Base-by-base conservation (phyloP, 768 basidiomycete genomes). In the Clitopilus hobsonii region DNA sequence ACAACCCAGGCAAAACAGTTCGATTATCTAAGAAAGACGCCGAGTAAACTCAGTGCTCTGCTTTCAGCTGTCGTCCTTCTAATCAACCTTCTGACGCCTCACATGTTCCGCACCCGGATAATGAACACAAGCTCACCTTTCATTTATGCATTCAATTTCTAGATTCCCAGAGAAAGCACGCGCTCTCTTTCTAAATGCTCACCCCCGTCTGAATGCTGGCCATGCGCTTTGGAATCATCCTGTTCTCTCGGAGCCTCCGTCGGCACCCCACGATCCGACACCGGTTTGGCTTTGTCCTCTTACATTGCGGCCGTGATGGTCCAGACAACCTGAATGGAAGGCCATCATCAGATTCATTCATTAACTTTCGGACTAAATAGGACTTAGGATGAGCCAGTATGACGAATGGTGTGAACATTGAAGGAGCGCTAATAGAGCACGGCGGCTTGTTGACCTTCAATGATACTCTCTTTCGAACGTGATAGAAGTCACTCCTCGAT, bases 71-170 rank as follows among this genome's bases (percentile, higher is more conserved):
- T 41, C 38, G n/a, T 23, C 53, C 45, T 45, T 45, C 41, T 23
- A 45, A 59, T 55, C 54, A 53, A 41, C 30, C 8, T n/a, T 58
- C 54, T 57, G 45, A 51, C 59, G 30, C 52, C 47, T 57, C 56
- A 55, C 56, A 56, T 50, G 51, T 54, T 54, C 59, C 50, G 54
- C 48, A 57, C 59, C 45, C 41, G 27, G 41, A 38, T 27, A 32
- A 36, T 53, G 25, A 29, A 49, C 24, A 53, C 41, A 45, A 45
- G 41, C n/a, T 45, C 41, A 45, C 41, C 22, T 45, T 45, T 45
- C 41, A 23, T 36, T 36, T 36, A 36, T 36, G 32, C n/a, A 11
- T 36, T 11, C 13, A 36, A 36, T n/a, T n/a, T 10, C 13, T 11
- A 36, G 2, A 10, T 36, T n/a, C 41, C n/a, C 10, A 16, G 3